Conservation (phyloP, 2,329 filamentous ascomycete genomes). For the Cladosporium sp. region DNA sequence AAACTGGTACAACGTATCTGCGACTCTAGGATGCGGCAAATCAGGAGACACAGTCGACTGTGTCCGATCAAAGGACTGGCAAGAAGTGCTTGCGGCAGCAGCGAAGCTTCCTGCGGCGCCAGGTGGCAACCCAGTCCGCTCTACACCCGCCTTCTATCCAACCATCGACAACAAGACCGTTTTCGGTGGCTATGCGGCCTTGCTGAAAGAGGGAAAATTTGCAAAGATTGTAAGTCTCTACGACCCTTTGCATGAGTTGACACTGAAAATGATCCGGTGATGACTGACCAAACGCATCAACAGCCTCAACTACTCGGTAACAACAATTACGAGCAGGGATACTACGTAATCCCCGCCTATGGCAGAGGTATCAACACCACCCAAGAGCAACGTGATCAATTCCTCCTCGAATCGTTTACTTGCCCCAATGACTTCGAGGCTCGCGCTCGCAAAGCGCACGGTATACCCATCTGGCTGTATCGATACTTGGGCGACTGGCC, state of each 20-base stretch:
- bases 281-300: background rate
- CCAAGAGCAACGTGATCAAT: slow-evolving; percentile 26
- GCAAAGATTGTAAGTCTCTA: slow-evolving; percentile 26
- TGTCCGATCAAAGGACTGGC: slow-evolving; percentile 18
- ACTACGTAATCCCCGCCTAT: slow-evolving; percentile 43
- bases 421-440: slow-evolving; percentile 43
- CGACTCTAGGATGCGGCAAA: slow-evolving; percentile 37
- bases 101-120: slow-evolving; percentile 19
- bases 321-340: slow-evolving; percentile 46
- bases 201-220: slow-evolving; percentile 29
- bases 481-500: slow-evolving; percentile 50
- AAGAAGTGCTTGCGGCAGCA: slow-evolving; percentile 18
- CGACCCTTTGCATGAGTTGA: background rate
- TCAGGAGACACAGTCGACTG: slow-evolving; percentile 22
- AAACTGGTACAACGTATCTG: slow-evolving; percentile 43
- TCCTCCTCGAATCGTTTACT: slow-evolving; percentile 20
- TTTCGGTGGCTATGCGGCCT: slow-evolving; percentile 25
- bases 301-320: slow-evolving; percentile 41
- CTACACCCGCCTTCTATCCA: slow-evolving; percentile 28
- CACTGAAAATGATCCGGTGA: background rate
- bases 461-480: slow-evolving; percentile 42
- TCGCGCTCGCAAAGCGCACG: slow-evolving; percentile 30
- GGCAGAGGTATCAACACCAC: slow-evolving; percentile 38
- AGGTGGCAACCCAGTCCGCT: slow-evolving; percentile 21
- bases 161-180: slow-evolving; percentile 25